Evolutionary conservation across 768 basidiomycete genomes (phyloP), one percentile per base, ranked within the genome.

Genomic region (Phaeotremella fagi): DNA sequence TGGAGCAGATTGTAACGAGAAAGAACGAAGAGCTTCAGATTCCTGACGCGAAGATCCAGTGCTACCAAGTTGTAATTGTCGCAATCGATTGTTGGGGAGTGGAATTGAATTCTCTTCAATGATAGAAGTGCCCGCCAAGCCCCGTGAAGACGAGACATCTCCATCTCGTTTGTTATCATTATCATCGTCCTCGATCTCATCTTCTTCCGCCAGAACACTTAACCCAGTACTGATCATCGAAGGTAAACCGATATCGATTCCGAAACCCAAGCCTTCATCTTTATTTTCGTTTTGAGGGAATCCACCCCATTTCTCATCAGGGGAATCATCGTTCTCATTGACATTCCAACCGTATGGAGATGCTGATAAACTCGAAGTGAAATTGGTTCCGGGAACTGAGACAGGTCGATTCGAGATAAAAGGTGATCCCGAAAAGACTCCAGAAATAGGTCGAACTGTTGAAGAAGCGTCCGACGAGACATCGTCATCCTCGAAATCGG

Each of bases 401-500:
- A 54, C 55, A 12, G 60, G 55, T 3, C 48, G 42, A 31, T 48
- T 52, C 43, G 54, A 64, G 7, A 28, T 9, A 29, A 49, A 58
- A 22, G 25, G 29, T 20, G 55, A 51, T n/a, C 36, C 50, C 22
- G 52, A 52, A 24, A 62, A 61, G 12, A 46, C 48, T 3, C 57
- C 58, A 6, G 68, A 70, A 2, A 69, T 37, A 0, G 64, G 63
- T 50, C 64, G 43, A 20, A 18, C 38, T 26, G 53, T 49, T 0
- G 60, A 60, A 4, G 59, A 63, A 18, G 61, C 45, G 23, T 55
- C 59, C 4, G 64, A 63, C 11, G 61, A 62, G 0, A 46, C 46
- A 26, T 63, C 61, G 26, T 62, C 63, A 37, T 70, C 68, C 26
- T 70, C 68, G 27, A 70, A 33, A 33, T 66, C 64, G 16, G 68